Evolutionary conservation across 2,329 filamentous ascomycete species (phyloP), one percentile per base, ranked within the genome.

Genomic region (Sporothrix phasma): DNA sequence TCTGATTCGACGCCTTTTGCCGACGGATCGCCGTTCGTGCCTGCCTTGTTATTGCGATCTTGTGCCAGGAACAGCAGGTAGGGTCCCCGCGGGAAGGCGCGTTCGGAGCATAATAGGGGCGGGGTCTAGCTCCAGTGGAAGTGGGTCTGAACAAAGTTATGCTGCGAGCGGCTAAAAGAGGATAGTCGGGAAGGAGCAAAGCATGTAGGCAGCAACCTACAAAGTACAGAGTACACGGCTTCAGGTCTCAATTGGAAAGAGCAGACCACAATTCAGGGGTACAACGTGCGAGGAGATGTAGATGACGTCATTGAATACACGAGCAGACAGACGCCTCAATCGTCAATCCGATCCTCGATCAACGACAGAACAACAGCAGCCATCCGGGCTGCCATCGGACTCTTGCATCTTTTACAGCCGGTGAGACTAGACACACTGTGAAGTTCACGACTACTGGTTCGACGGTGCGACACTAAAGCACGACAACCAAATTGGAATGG

Each of bases 141-240:
- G 13, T 29, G 13, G 26, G 4, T n/a, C n/a, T n/a, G 15, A 49
- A 49, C n/a, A n/a, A 10, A 59, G 54, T 45, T 29, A 43, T 15
- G 56, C 56, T 45, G 31, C 43, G 31, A n/a, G 29, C 45, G 59
- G 17, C 19, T 34, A 19, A 3, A 51, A 61, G 59, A 61, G 19
- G 45, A 45, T 45, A 31, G 51, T 49, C 19, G 26, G 59, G 59
- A 61, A 61, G 59, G 59, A 49, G 43, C 59, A 5, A 49, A 13
- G 24, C 22, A 45, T 8, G 29, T 3, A 61, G 17, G 56, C 26
- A 47, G 29, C 26, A 34, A 39, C 3, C 13, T n/a, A 24, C 3
- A 13, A 11, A 4, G n/a, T 34, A 13, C 19, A 29, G 45, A 39
- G 56, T 39, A 59, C 8, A 39, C 39, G n/a, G n/a, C n/a, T n/a